Conservation (phyloP, 306 rosid species). For the Lablab purpureus region DNA sequence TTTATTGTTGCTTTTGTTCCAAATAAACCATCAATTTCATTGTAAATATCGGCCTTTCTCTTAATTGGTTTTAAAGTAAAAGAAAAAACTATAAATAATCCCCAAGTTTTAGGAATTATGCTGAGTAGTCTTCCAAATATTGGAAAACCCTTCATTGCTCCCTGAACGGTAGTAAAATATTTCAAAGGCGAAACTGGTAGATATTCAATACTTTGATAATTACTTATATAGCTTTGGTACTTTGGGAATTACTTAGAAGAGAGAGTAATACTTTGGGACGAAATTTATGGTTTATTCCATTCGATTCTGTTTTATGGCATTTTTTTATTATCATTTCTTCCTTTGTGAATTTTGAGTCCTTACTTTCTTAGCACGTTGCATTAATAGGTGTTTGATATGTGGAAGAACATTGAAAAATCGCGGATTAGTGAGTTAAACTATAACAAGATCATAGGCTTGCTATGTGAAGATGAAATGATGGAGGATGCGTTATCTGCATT, state of each 20-base stretch:
- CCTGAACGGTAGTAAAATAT: background rate
- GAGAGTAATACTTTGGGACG: background rate
- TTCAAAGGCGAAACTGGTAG: background rate
- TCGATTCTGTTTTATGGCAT: background rate
- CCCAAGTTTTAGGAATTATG: background rate
- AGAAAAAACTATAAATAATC: too few relatives aligned
- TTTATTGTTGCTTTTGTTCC: background rate
- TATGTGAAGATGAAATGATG: conserved; percentile 64
- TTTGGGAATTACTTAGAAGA: background rate
- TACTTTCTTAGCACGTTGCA: conserved; percentile 19
- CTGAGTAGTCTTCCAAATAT: too few relatives aligned
- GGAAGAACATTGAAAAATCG: conserved; percentile 70
- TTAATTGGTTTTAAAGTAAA: too few relatives aligned
- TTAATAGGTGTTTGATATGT: conserved; percentile 68
- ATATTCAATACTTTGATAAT: too few relatives aligned
- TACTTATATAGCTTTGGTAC: background rate
- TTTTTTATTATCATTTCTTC: background rate
- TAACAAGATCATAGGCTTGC: conserved; percentile 58
- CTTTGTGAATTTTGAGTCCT: conserved; percentile 6
- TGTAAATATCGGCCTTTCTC: background rate
- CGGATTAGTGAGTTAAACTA: conserved; percentile 65
- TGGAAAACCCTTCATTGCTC: background rate
- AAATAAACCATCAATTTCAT: background rate
- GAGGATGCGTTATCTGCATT: conserved; percentile 60
- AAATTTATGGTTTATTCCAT: background rate